phyloP scores from a whole-genome alignment of 495 filamentous ascomycete species.

The Aspergillus biplanus region DNA sequence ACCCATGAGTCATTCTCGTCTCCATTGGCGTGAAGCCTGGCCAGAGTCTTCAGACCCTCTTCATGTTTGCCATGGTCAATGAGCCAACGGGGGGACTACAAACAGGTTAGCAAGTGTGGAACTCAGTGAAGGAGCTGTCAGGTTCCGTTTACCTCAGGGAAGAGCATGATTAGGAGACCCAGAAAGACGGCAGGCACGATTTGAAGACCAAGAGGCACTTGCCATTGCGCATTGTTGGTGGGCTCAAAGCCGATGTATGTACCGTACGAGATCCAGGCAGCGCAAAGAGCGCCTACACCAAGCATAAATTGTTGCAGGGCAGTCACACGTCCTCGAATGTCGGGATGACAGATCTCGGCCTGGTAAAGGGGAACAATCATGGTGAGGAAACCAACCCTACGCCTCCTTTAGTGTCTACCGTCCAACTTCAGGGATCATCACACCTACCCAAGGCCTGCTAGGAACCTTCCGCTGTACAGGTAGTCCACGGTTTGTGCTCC shows the following conservation, averaged over 20 bases:
- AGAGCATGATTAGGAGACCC: constrained; percentile 45
- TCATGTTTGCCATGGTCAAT: constrained; percentile 51
- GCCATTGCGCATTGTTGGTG: constrained; percentile 46
- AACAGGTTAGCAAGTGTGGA: constrained; percentile 10
- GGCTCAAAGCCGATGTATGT: constrained; percentile 54
- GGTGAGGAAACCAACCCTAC: constrained; percentile 62
- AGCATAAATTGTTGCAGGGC: constrained; percentile 51
- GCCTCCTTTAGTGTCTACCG: constrained; percentile 3
- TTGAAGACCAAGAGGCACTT: constrained; percentile 46
- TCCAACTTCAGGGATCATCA: neutral
- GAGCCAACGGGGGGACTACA: constrained; percentile 60
- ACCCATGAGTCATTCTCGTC: constrained; percentile 48
- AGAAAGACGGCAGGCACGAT: constrained; percentile 46
- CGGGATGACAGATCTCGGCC: constrained; percentile 49
- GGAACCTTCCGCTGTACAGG: constrained; percentile 46
- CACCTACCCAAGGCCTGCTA: constrained; percentile 57
- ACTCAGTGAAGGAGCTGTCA: neutral
- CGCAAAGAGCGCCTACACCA: constrained; percentile 45
- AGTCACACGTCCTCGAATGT: constrained; percentile 48
- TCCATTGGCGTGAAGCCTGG: constrained; percentile 53
- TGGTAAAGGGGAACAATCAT: constrained; percentile 54
- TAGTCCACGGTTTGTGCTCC: constrained; percentile 41
- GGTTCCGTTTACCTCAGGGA: constrained; percentile 49
- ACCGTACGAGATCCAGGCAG: constrained; percentile 48
- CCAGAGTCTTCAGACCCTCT: constrained; percentile 54